phyloP scores from a whole-genome alignment of 2,329 filamentous ascomycete genomes.

The Fusarium sublunatum region DNA sequence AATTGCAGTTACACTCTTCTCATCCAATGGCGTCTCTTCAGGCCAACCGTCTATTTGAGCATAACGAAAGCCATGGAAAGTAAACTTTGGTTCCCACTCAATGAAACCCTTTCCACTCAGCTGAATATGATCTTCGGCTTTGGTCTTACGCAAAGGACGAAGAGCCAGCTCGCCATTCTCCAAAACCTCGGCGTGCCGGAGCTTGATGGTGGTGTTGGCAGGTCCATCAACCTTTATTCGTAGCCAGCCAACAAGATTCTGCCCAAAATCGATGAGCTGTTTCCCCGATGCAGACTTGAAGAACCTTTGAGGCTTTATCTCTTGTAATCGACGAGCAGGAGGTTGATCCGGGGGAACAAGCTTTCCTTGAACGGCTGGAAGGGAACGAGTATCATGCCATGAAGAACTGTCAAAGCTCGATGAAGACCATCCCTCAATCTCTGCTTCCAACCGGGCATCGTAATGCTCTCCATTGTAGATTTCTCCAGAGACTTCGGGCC shows the following conservation, averaged over 20 bases:
- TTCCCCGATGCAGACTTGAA: conserved; percentile 56
- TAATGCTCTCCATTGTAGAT: conserved; percentile 65
- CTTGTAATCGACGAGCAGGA: conserved; percentile 52
- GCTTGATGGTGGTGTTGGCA: conserved; percentile 55
- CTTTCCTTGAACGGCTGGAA: neutral
- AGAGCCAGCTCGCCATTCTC: conserved; percentile 58
- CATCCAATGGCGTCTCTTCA: conserved; percentile 39
- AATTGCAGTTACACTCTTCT: conserved; percentile 37
- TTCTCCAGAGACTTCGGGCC: conserved; percentile 51
- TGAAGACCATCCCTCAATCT: conserved; percentile 46
- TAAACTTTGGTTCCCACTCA: conserved; percentile 55
- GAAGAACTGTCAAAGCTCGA: conserved; percentile 51
- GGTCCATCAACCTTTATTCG: conserved; percentile 53
- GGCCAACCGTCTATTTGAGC: conserved; percentile 61
- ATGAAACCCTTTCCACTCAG: conserved; percentile 1
- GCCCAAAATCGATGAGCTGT: conserved; percentile 65
- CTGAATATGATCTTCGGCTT: conserved; percentile 52
- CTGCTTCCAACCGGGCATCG: conserved; percentile 55
- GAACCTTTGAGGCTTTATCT: conserved; percentile 49
- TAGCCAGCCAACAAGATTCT: conserved; percentile 66
- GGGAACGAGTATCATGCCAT: conserved; percentile 48
- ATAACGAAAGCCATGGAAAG: conserved; percentile 67
- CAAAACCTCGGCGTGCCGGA: conserved; percentile 67
- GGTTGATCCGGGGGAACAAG: conserved; percentile 54
- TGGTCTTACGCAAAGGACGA: conserved; percentile 56